Percentiles rank a stretch among this genome's conserved stretches.
Conservation (phyloP, 2,329 filamentous ascomycete genomes). For the Aspergillus candidus region DNA sequence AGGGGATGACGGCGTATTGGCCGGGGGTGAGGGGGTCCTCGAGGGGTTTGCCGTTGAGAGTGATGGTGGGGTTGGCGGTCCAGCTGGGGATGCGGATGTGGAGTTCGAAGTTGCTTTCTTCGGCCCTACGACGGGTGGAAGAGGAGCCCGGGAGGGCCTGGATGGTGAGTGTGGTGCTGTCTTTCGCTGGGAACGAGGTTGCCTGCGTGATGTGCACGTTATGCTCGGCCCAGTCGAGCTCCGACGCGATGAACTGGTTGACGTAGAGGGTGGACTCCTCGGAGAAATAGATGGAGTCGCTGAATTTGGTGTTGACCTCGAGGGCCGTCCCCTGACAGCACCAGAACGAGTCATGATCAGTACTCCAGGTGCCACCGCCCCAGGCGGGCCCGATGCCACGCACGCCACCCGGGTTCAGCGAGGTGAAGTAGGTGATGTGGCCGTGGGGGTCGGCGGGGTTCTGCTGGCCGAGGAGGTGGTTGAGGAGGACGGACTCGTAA, state of each 20-base stretch:
- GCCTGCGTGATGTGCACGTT: conserved; percentile 39
- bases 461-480: conserved; percentile 48
- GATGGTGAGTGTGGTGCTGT: conserved; percentile 38
- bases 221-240: conserved; percentile 40
- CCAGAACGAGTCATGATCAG: conserved; percentile 50
- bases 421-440: conserved; percentile 50
- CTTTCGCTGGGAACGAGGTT: conserved; percentile 40
- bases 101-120: too few species aligned
- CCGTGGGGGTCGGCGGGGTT: conserved; percentile 42
- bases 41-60: too few species aligned
- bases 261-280: conserved; percentile 41
- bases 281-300: conserved; percentile 49
- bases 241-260: conserved; percentile 47
- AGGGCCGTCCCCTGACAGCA: conserved; percentile 50
- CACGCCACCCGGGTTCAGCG: conserved; percentile 43
- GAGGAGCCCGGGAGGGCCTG: too few species aligned
- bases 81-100: too few species aligned
- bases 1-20: too few species aligned
- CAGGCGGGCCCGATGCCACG: conserved; percentile 49
- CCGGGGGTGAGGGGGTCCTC: too few species aligned
- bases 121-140: too few species aligned
- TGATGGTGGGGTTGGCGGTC: too few species aligned
- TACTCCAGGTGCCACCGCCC: conserved; percentile 52
- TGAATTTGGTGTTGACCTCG: conserved; percentile 51
- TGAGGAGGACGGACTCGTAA: conserved; percentile 48